phyloP scores from a whole-genome alignment of 2,329 filamentous ascomycete genomes.

The Exophiala lecanii-corni region DNA sequence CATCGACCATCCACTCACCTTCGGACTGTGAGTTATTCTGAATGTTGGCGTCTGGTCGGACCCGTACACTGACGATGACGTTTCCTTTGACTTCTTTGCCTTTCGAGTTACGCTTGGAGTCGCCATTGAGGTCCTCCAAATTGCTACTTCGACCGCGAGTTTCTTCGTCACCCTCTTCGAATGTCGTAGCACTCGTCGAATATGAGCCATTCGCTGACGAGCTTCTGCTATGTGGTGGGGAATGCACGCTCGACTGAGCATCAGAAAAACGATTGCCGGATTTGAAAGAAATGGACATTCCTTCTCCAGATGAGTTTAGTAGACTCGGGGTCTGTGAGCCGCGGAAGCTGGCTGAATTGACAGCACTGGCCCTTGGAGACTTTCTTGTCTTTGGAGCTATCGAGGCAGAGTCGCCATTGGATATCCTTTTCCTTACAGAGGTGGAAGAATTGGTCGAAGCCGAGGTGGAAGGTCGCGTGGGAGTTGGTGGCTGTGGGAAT shows the following conservation, averaged over 20 bases:
- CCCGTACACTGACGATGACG: constrained; percentile 89
- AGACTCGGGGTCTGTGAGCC: constrained; percentile 62
- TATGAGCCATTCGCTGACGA: constrained; percentile 92
- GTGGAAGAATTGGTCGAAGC: constrained; percentile 40
- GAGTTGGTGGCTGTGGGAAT: constrained; percentile 83
- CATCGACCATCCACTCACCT: constrained; percentile 88
- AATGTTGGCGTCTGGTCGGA: constrained; percentile 73
- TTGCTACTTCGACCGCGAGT: constrained; percentile 32
- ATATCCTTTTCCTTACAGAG: constrained; percentile 27
- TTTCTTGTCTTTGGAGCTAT: constrained; percentile 47
- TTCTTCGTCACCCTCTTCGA: constrained; percentile 69
- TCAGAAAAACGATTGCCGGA: constrained; percentile 65
- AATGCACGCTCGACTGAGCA: constrained; percentile 70
- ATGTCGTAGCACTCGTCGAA: constrained; percentile 82
- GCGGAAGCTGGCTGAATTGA: constrained; percentile 48
- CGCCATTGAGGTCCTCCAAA: constrained; percentile 24
- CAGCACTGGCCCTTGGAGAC: constrained; percentile 53
- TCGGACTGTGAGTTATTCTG: constrained; percentile 61
- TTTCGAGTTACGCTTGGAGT: constrained; percentile 33
- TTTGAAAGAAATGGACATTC: constrained; percentile 63
- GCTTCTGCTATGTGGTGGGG: constrained; percentile 80
- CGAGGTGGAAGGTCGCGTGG: constrained; percentile 58
- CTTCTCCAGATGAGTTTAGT: constrained; percentile 72
- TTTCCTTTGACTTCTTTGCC: constrained; percentile 81
- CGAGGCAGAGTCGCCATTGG: constrained; percentile 44